phyloP scores from a whole-genome alignment of 768 basidiomycete genomes.

The Gymnopilus junonius region DNA sequence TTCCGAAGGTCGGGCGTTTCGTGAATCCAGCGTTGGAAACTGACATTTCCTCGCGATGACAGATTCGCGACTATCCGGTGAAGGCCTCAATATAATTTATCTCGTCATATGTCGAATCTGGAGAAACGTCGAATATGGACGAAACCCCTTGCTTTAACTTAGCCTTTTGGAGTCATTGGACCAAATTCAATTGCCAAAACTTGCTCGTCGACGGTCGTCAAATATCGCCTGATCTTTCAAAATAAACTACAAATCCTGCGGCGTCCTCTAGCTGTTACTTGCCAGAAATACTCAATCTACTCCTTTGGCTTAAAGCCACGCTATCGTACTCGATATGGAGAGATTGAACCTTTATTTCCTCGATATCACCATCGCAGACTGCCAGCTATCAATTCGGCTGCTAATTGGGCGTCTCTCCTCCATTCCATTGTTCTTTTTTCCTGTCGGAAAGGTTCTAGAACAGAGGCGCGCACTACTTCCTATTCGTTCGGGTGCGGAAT shows the following conservation, averaged over 20 bases:
- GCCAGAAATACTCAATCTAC: background rate
- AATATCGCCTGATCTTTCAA: background rate
- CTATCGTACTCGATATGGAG: background rate
- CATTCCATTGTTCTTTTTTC: background rate
- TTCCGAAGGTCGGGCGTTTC: background rate
- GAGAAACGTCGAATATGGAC: background rate
- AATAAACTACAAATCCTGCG: background rate
- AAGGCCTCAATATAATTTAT: background rate
- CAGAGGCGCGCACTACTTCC: background rate
- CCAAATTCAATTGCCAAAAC: background rate
- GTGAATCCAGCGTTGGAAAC: background rate
- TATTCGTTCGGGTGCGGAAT: background rate
- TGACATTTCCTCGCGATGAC: background rate
- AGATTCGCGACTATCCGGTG: background rate
- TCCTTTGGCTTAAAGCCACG: background rate
- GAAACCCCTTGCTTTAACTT: background rate
- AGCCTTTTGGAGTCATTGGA: background rate
- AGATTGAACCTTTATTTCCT: background rate
- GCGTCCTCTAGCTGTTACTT: background rate
- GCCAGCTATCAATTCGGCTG: background rate
- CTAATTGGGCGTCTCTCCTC: background rate
- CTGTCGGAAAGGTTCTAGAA: background rate
- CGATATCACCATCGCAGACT: background rate
- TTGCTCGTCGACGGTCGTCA: background rate
- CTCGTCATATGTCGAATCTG: background rate